Conservation (phyloP, 352 stramenopile genomes). For the Globisporangium sylvaticum region DNA sequence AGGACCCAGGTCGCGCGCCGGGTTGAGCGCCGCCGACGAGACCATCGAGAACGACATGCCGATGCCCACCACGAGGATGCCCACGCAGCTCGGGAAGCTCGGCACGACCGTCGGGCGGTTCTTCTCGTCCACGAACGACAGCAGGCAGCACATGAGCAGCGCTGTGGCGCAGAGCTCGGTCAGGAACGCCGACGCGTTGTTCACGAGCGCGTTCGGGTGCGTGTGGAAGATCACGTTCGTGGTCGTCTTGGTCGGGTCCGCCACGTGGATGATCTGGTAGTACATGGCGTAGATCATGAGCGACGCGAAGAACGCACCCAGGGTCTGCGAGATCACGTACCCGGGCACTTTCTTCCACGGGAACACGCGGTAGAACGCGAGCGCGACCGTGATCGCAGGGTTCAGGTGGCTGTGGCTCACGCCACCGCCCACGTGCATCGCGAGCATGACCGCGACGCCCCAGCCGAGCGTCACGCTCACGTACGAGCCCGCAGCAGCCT, state of each 20-base stretch:
- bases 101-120: conserved; percentile 27
- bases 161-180: conserved; percentile 23
- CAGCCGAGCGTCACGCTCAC: conserved; percentile 31
- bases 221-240: conserved; percentile 30
- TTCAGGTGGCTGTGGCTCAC: conserved; percentile 40
- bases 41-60: conserved; percentile 31
- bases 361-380: conserved; percentile 23
- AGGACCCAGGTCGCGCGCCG: conserved; percentile 34
- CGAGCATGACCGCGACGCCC: conserved; percentile 40
- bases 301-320: conserved; percentile 27
- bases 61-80: conserved; percentile 22
- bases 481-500: conserved; percentile 13
- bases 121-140: conserved; percentile 26
- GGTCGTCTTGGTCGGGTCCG: conserved; percentile 16
- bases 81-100: conserved; percentile 24
- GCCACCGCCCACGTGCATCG: conserved; percentile 28
- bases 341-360: conserved; percentile 20
- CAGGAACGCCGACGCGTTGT: conserved; percentile 25
- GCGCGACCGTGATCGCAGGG: conserved; percentile 31
- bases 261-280: conserved; percentile 24
- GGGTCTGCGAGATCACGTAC: conserved; percentile 25
- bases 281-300: conserved; percentile 31
- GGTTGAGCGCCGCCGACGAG: conserved; percentile 31
- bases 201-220: conserved; percentile 23
- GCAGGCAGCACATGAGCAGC: conserved; percentile 23